Evolutionary conservation across 2,329 filamentous ascomycete genomes (phyloP).

Genomic region (Teratosphaeria gauchensis): DNA sequence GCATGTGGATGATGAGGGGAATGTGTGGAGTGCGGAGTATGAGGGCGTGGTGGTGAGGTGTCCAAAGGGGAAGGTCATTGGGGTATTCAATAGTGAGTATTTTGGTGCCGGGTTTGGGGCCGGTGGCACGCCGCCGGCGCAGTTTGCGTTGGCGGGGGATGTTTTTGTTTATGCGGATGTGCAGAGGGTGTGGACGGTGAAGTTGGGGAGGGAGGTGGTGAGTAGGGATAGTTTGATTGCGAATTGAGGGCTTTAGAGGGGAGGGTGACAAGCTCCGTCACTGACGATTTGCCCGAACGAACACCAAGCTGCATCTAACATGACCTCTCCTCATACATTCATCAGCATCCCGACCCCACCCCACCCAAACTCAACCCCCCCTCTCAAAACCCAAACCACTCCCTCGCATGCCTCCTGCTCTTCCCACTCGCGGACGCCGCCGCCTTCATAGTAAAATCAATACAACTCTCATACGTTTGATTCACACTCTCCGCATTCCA

Average conservation of each 20-base stretch:
- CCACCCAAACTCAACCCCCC: too few species aligned
- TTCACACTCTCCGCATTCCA: conserved; percentile 47
- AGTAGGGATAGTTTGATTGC: neutral
- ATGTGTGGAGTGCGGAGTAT: neutral
- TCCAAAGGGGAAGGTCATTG: neutral
- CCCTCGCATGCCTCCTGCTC: neutral
- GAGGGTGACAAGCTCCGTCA: too few species aligned
- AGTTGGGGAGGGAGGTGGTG: neutral
- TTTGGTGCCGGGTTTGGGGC: neutral
- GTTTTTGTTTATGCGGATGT: neutral
- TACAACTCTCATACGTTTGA: conserved; percentile 55
- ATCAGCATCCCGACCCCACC: too few species aligned
- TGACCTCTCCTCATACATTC: too few species aligned
- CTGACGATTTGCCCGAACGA: too few species aligned
- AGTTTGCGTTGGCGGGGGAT: conserved; percentile 1
- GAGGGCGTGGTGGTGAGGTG: neutral
- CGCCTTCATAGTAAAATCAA: conserved; percentile 44
- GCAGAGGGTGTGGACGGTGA: neutral
- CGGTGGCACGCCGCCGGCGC: neutral
- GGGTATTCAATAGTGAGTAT: neutral
- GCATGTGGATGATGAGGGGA: conserved; percentile 1
- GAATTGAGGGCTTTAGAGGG: too few species aligned
- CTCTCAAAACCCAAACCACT: neutral
- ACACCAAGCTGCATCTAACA: too few species aligned
- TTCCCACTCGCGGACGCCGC: neutral